Conservation (phyloP, 2,329 filamentous ascomycete species). For the Aspergillus sp. region DNA sequence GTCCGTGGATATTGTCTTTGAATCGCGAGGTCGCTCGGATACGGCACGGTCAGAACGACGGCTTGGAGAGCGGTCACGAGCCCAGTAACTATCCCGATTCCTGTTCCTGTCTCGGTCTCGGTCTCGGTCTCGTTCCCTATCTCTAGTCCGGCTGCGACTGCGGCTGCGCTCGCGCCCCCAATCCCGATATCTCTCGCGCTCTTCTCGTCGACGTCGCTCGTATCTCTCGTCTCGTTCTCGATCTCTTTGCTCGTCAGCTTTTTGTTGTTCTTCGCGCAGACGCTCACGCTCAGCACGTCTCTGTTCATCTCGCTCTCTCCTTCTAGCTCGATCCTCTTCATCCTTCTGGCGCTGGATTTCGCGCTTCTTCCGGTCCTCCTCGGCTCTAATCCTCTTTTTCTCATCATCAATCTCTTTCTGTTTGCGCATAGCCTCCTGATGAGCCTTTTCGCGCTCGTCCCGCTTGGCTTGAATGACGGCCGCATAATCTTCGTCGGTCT, state of each 20-base stretch:
- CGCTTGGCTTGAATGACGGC: slow-evolving; percentile 47
- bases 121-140: slow-evolving; percentile 19
- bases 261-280: slow-evolving; percentile 47
- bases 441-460: slow-evolving; percentile 44
- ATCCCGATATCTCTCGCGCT: slow-evolving; percentile 41
- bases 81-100: slow-evolving; percentile 18
- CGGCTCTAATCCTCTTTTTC: slow-evolving; percentile 33
- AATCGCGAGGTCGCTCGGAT: slow-evolving; percentile 24
- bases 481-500: slow-evolving; percentile 55
- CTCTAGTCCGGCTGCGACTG: slow-evolving; percentile 31
- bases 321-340: slow-evolving; percentile 42
- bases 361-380: slow-evolving; percentile 37
- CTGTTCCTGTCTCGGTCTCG: slow-evolving; percentile 8
- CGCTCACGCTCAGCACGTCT: slow-evolving; percentile 45
- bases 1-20: slow-evolving; percentile 27
- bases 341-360: slow-evolving; percentile 40
- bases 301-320: slow-evolving; percentile 45
- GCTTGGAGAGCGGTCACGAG: slow-evolving; percentile 25
- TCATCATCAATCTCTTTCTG: slow-evolving; percentile 46
- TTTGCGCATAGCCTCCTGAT: slow-evolving; percentile 45
- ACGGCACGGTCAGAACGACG: slow-evolving; percentile 26
- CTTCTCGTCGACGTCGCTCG: slow-evolving; percentile 37
- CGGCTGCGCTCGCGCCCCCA: slow-evolving; percentile 28
- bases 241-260: slow-evolving; percentile 47
- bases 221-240: slow-evolving; percentile 44